Percentiles rank a stretch among this genome's conserved stretches.
Evolutionary conservation across 148 eudicot genomes (phyloP).

Genomic region (Hydrangea macrophylla): DNA sequence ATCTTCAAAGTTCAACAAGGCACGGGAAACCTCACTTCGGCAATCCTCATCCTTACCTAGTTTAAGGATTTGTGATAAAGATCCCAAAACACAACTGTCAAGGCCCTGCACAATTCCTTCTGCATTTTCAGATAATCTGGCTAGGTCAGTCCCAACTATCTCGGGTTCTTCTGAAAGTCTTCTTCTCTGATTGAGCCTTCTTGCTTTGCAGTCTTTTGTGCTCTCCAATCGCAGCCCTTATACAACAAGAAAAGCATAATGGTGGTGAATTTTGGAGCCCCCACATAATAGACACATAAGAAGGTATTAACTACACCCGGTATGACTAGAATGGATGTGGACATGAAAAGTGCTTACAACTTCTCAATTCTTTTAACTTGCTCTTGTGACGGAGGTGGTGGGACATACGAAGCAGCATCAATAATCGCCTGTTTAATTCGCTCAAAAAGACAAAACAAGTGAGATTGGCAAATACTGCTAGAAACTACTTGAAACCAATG

Average conservation of each 20-base stretch:
- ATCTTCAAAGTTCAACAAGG: no score
- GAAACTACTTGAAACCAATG: not conserved
- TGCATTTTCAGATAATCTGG: no score
- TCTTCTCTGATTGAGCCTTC: constrained; percentile 68
- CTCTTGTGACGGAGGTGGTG: constrained; percentile 93
- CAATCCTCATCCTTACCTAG: no score
- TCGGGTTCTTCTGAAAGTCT: constrained; percentile 60
- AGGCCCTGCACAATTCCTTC: not conserved
- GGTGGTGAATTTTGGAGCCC: not conserved
- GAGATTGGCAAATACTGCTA: not conserved
- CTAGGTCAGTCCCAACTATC: constrained; percentile 59
- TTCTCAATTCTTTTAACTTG: constrained; percentile 72
- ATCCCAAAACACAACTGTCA: no score
- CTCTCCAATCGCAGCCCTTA: constrained; percentile 73
- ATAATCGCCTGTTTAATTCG: constrained; percentile 60
- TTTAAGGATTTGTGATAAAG: no score
- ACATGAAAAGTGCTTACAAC: constrained; percentile 44
- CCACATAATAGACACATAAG: not conserved
- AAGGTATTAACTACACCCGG: not conserved
- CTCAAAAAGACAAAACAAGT: constrained; percentile 5
- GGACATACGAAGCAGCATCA: constrained; percentile 94
- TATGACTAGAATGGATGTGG: not conserved
- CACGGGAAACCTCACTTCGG: no score
- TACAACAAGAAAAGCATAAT: not conserved
- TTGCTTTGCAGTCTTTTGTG: constrained; percentile 69